Conservation (phyloP, 2,329 filamentous ascomycete genomes). For the Botrytis cinerea region DNA sequence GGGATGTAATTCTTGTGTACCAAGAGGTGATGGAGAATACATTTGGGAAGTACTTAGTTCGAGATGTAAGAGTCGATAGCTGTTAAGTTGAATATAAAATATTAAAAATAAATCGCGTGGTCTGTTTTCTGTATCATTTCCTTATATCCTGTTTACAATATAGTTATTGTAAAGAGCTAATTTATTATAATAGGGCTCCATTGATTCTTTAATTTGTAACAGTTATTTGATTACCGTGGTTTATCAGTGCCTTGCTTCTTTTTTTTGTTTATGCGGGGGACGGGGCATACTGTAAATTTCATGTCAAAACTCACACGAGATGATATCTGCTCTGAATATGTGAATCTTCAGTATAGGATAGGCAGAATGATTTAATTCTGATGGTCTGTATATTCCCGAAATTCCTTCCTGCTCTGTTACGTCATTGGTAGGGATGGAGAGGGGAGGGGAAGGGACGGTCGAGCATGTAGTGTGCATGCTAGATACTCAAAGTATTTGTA, state of each 20-base stretch:
- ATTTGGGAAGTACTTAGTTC: background rate
- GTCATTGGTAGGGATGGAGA: too few species aligned
- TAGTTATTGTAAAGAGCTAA: background rate
- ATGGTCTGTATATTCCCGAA: too few species aligned
- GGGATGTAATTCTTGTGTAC: background rate
- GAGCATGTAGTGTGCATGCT: too few species aligned
- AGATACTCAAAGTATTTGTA: too few species aligned
- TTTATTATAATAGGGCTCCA: background rate
- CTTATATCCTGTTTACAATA: background rate
- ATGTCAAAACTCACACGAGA: background rate
- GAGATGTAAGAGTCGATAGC: background rate
- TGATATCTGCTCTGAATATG: too few species aligned
- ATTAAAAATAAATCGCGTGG: background rate
- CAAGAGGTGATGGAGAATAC: background rate
- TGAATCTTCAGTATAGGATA: too few species aligned
- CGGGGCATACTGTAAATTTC: background rate
- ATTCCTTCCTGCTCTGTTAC: too few species aligned
- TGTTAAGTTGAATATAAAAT: conserved; percentile 1
- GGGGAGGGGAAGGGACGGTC: too few species aligned
- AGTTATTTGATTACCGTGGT: background rate
- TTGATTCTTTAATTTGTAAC: background rate
- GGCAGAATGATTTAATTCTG: too few species aligned
- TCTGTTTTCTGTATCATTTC: background rate
- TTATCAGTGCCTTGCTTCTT: too few species aligned
- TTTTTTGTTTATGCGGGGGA: too few species aligned